These are phyloP conservation scores for Moricandia moricandioides DNA, from an alignment of 345 rosid genomes.

Conservation along the genomic window DNA sequence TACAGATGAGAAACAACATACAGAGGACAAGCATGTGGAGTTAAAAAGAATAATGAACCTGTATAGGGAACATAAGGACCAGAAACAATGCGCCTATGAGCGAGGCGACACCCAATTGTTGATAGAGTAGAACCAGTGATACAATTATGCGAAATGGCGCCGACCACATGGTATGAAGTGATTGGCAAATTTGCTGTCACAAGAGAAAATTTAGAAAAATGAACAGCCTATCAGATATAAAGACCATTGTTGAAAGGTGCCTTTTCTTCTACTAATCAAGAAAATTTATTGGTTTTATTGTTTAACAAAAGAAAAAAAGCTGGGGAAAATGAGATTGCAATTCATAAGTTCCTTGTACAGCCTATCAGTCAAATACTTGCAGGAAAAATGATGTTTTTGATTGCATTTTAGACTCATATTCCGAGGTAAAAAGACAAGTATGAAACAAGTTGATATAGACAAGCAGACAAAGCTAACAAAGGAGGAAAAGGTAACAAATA, in stretches of 20 bases:
- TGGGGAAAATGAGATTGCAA: background rate
- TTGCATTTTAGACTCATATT: slow-evolving; percentile 4
- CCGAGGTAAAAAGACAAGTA: background rate
- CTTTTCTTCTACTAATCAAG: background rate
- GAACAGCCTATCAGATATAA: slow-evolving; percentile 7
- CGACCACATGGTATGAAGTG: slow-evolving; percentile 97
- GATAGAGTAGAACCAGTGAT: slow-evolving; percentile 79
- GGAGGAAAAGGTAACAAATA: background rate
- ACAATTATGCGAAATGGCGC: slow-evolving; percentile 90
- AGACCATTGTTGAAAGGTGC: background rate
- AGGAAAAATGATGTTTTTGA: slow-evolving; percentile 3
- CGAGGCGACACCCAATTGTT: slow-evolving; percentile 45
- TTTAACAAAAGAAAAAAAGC: background rate
- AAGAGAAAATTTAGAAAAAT: slow-evolving; percentile 15
- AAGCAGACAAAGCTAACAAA: slow-evolving; percentile 3
- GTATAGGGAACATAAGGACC: slow-evolving; percentile 86
- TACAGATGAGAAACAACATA: slow-evolving; percentile 1
- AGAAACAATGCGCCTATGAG: slow-evolving; percentile 78
- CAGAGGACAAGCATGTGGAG: background rate
- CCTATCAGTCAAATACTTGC: background rate
- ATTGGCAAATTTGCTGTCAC: slow-evolving; percentile 89
- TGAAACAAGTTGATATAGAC: background rate
- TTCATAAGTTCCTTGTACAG: slow-evolving; percentile 6
- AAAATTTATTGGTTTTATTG: background rate
- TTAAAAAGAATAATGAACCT: slow-evolving; percentile 47